Conservation (phyloP, 169 alveolate genomes). For the Cryptosporidium canis region DNA sequence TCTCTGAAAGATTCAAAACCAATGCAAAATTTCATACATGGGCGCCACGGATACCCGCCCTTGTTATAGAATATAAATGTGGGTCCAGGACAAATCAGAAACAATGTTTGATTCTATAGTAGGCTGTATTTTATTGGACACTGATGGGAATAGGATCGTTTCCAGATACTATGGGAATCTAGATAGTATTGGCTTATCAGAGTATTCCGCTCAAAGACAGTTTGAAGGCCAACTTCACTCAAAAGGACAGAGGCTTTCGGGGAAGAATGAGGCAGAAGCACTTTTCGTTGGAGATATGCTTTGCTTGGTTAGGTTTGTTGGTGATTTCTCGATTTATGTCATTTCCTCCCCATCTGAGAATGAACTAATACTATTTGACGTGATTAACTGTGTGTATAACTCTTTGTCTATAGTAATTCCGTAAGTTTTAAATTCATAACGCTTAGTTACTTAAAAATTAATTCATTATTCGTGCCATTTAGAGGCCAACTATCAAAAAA, state of each 20-base stretch:
- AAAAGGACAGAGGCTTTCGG: conserved; percentile 34
- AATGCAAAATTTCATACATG: background rate
- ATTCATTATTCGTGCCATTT: background rate
- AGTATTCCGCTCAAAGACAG: background rate
- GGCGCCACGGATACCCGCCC: background rate
- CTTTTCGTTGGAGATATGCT: conserved; percentile 36
- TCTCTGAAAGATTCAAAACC: background rate
- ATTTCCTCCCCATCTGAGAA: conserved; percentile 36
- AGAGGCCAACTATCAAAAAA: conserved; percentile 62
- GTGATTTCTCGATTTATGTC: conserved; percentile 48
- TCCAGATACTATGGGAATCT: conserved; percentile 49
- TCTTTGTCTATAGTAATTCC: conserved; percentile 15
- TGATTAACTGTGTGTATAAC: conserved; percentile 25
- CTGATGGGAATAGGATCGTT: conserved; percentile 54
- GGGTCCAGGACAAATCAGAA: background rate
- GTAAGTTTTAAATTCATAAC: conserved; percentile 12
- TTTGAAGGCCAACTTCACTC: conserved; percentile 33
- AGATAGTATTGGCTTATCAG: background rate
- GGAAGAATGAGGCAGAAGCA: conserved; percentile 59
- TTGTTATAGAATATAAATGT: background rate
- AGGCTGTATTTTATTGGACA: conserved; percentile 46
- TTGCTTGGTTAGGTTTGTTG: conserved; percentile 22
- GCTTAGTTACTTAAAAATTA: background rate
- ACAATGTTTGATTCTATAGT: conserved; percentile 42
- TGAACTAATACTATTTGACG: conserved; percentile 41